Evolutionary conservation across 1,284 basidiomycete genomes (phyloP).

Genomic region (Ganoderma sinense): DNA sequence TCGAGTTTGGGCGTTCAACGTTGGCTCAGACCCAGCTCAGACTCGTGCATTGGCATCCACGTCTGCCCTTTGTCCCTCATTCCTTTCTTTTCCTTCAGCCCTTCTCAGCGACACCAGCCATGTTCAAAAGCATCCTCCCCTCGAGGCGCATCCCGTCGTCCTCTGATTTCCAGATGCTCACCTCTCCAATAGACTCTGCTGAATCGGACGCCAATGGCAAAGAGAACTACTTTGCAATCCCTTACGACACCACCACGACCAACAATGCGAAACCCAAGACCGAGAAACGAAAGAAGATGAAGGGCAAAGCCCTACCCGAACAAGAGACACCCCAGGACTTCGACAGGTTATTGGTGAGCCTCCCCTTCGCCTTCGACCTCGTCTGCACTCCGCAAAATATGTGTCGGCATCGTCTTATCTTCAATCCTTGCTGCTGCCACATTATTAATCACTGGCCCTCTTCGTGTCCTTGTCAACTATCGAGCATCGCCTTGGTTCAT

Average conservation of each 20-base stretch:
- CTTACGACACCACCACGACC: slow-evolving; percentile 30
- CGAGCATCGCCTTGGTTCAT: neutral
- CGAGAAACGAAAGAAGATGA: slow-evolving; percentile 42
- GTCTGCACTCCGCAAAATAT: neutral
- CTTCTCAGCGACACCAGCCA: slow-evolving; percentile 49
- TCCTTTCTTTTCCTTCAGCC: slow-evolving; percentile 11
- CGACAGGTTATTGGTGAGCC: slow-evolving; percentile 72
- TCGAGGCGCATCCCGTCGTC: slow-evolving; percentile 67
- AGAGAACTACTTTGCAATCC: slow-evolving; percentile 62
- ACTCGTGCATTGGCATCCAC: slow-evolving; percentile 14
- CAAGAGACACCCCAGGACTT: slow-evolving; percentile 65
- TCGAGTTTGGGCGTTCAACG: slow-evolving; percentile 26
- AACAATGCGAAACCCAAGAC: slow-evolving; percentile 33
- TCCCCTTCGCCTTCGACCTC: slow-evolving; percentile 1
- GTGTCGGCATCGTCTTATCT: neutral
- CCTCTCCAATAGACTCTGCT: slow-evolving; percentile 52
- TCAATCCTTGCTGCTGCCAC: slow-evolving; percentile 27
- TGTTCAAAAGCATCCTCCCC: slow-evolving; percentile 81
- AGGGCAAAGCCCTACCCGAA: slow-evolving; percentile 45
- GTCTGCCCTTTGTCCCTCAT: slow-evolving; percentile 1
- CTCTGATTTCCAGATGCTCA: slow-evolving; percentile 75
- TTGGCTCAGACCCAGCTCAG: neutral
- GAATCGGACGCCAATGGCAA: slow-evolving; percentile 54
- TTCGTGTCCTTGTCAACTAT: neutral
- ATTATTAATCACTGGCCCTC: neutral